Evolutionary conservation across 1,284 basidiomycete species (phyloP).

Genomic region (Fomitopsis pinicola): DNA sequence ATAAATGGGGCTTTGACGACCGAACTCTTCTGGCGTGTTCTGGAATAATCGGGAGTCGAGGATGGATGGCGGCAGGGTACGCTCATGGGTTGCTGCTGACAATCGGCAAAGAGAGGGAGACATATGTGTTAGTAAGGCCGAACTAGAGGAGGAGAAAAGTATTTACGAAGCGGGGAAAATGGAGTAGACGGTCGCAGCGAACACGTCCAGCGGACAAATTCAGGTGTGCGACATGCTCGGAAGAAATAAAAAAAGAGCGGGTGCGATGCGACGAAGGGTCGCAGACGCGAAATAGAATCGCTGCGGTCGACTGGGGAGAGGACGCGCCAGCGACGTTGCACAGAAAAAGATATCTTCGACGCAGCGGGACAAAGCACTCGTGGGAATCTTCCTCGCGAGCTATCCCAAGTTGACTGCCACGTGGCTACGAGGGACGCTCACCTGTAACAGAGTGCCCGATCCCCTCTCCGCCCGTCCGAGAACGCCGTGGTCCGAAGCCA

Average conservation of each 20-base stretch:
- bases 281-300: not conserved
- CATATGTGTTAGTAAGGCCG: conserved; percentile 6
- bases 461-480: not conserved
- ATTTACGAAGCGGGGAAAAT: conserved; percentile 9
- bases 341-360: conserved; percentile 10
- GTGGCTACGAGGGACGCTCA: conserved; percentile 9
- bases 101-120: not conserved
- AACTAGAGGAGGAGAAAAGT: conserved; percentile 1
- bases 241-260: conserved; percentile 5
- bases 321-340: conserved; percentile 10
- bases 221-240: conserved; percentile 6
- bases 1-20: conserved; percentile 16
- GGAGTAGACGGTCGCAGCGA: not conserved
- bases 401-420: conserved; percentile 7
- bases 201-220: not conserved
- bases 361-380: conserved; percentile 7
- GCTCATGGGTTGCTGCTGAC: conserved; percentile 17
- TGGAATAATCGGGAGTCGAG: conserved; percentile 21
- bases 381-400: conserved; percentile 17
- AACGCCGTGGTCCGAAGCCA: not conserved
- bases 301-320: conserved; percentile 7
- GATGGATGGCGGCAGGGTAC: conserved; percentile 9
- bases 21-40: conserved; percentile 21
- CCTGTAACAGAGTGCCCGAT: not conserved
- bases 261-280: conserved; percentile 3